Evolutionary conservation across 2,329 filamentous ascomycete genomes (phyloP).

Genomic region (Fusarium xylarioides): DNA sequence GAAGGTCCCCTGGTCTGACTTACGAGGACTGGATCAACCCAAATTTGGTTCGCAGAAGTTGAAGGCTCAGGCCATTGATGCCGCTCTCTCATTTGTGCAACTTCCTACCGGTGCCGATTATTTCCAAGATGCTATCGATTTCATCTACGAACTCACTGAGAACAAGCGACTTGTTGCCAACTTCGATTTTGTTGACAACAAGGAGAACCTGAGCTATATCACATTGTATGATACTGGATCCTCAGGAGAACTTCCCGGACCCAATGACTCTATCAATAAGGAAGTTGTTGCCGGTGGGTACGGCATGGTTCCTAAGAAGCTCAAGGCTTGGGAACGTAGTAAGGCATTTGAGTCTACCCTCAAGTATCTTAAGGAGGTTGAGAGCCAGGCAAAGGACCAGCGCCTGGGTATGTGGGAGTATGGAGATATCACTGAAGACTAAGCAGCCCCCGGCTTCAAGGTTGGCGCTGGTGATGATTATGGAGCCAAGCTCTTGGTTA

Average conservation of each 20-base stretch:
- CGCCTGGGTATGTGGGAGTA: conserved; percentile 97
- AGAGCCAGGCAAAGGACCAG: conserved; percentile 80
- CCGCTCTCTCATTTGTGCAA: conserved; percentile 87
- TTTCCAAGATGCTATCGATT: conserved; percentile 79
- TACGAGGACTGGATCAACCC: conserved; percentile 80
- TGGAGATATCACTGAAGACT: conserved; percentile 93
- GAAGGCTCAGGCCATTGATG: conserved; percentile 87
- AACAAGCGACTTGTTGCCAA: conserved; percentile 85
- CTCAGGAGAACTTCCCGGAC: conserved; percentile 61
- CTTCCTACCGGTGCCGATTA: conserved; percentile 86
- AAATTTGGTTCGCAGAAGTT: conserved; percentile 86
- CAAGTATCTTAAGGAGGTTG: conserved; percentile 75
- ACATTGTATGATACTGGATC: conserved; percentile 85
- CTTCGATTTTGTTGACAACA: conserved; percentile 82
- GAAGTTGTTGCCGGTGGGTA: conserved; percentile 85
- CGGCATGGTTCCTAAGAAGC: conserved; percentile 90
- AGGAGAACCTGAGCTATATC: conserved; percentile 84
- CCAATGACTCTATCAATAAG: conserved; percentile 86
- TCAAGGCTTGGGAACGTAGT: conserved; percentile 88
- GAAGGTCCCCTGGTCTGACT: conserved; percentile 81
- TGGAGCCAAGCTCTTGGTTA: conserved; percentile 15
- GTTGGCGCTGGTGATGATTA: neutral
- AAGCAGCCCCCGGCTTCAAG: conserved; percentile 41
- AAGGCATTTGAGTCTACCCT: conserved; percentile 75
- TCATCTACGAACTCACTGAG: conserved; percentile 78